These are phyloP conservation scores for Phymatotrichopsis omnivora DNA, from an alignment of 2,329 filamentous ascomycete genomes.

Conservation along the genomic window DNA sequence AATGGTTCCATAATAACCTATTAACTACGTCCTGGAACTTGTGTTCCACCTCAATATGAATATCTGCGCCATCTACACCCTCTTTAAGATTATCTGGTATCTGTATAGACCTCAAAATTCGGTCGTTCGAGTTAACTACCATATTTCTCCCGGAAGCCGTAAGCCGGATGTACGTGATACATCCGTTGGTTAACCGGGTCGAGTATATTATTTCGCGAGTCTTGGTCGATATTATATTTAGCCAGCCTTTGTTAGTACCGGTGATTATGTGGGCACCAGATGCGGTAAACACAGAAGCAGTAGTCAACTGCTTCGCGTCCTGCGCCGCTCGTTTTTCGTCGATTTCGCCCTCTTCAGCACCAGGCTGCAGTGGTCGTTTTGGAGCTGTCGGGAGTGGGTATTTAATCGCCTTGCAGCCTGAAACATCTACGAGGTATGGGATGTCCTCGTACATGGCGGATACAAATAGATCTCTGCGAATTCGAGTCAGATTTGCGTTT, in stretches of 20 bases:
- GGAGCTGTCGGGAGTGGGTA: conserved; percentile 72
- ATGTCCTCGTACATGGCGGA: conserved; percentile 90
- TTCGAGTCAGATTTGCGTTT: conserved; percentile 5
- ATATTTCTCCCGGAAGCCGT: conserved; percentile 76
- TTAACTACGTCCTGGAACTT: conserved; percentile 99
- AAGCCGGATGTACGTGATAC: conserved; percentile 78
- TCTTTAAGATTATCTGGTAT: conserved; percentile 62
- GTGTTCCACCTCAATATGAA: conserved; percentile 86
- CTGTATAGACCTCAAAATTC: conserved; percentile 85
- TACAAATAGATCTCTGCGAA: conserved; percentile 68
- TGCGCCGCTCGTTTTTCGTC: conserved; percentile 81
- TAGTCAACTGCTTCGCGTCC: conserved; percentile 90
- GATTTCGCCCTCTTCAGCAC: conserved; percentile 50
- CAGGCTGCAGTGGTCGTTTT: conserved; percentile 59
- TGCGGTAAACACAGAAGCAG: conserved; percentile 77
- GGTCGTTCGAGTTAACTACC: conserved; percentile 85
- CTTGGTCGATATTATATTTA: conserved; percentile 84
- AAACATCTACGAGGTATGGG: conserved; percentile 76
- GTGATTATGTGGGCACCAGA: conserved; percentile 81
- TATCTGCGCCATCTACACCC: conserved; percentile 69
- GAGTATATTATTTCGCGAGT: conserved; percentile 79
- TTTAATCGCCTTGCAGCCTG: conserved; percentile 56
- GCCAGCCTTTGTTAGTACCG: conserved; percentile 88
- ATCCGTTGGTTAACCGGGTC: conserved; percentile 73
- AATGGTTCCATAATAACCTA: conserved; percentile 89